Evolutionary conservation across 768 basidiomycete genomes (phyloP).

Genomic region (Tulasnella sp.): DNA sequence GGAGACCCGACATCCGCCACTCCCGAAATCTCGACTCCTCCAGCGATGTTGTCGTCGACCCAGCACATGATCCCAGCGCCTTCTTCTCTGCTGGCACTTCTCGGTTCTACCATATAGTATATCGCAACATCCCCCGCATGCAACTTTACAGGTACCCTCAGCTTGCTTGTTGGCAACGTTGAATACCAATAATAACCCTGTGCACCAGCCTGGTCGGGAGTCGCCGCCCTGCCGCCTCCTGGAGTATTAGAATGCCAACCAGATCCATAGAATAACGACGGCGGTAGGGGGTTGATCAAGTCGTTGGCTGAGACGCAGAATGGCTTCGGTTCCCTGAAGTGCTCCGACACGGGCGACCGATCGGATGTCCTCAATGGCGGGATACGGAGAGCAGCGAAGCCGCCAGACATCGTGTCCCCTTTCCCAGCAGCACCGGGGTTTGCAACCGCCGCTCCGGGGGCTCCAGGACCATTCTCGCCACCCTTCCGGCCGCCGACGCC

Average conservation of each 20-base stretch:
- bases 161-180: constrained; percentile 66
- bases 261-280: constrained; percentile 82
- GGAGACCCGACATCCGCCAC: constrained; percentile 51
- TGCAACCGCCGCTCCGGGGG: constrained; percentile 24
- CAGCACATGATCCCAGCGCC: constrained; percentile 64
- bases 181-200: constrained; percentile 86
- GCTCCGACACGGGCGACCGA: constrained; percentile 7
- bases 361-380: constrained; percentile 59
- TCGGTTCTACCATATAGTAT: constrained; percentile 70
- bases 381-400: constrained; percentile 33
- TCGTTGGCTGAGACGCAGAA: constrained; percentile 96
- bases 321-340: constrained; percentile 78
- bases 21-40: constrained; percentile 69
- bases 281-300: constrained; percentile 92
- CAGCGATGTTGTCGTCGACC: constrained; percentile 91
- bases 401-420: constrained; percentile 26
- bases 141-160: constrained; percentile 73
- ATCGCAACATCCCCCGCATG: constrained; percentile 88
- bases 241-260: constrained; percentile 84
- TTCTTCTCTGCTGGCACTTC: constrained; percentile 33
- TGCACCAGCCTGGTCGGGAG: constrained; percentile 26
- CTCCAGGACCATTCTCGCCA: constrained; percentile 29
- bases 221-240: constrained; percentile 28
- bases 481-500: constrained; percentile 78
- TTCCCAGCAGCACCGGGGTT: constrained; percentile 12